Conservation (phyloP, 139 green algal species). For the Coccomyxa sp. region DNA sequence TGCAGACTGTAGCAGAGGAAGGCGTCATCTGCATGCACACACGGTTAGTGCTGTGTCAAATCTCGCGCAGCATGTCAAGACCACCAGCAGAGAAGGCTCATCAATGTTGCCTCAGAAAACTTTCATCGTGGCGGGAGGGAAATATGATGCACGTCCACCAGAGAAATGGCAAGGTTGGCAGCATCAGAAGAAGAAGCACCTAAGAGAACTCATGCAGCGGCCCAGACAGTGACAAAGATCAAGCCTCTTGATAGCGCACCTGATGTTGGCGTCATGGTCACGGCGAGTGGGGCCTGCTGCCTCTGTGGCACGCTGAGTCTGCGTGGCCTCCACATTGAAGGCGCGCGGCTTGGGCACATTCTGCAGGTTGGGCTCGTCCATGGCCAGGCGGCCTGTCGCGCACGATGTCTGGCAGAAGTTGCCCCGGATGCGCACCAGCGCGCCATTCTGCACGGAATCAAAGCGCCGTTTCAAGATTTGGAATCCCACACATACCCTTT, state of each 20-base stretch:
- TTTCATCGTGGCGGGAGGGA: no score
- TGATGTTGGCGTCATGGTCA: constrained; percentile 14
- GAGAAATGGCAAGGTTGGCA: no score
- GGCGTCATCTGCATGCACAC: no score
- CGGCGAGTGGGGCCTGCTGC: neutral
- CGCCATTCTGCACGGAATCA: neutral
- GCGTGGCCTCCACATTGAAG: constrained; percentile 22
- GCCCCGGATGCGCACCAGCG: constrained; percentile 50
- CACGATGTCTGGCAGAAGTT: constrained; percentile 68
- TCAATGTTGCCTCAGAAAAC: no score
- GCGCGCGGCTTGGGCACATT: constrained; percentile 44
- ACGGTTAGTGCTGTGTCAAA: no score
- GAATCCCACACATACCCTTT: neutral
- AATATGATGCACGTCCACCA: no score
- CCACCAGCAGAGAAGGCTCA: no score
- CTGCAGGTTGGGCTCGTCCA: constrained; percentile 79
- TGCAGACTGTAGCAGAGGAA: no score
- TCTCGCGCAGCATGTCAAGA: no score
- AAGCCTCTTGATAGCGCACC: neutral
- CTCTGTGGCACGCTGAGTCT: neutral
- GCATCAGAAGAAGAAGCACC: no score
- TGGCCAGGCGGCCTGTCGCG: constrained; percentile 70
- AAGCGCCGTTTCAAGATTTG: neutral
- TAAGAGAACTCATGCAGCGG: no score
- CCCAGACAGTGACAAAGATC: no score